Base-by-base conservation (phyloP, 1,139 yeast species). In the Yamadazyma conglobata region DNA sequence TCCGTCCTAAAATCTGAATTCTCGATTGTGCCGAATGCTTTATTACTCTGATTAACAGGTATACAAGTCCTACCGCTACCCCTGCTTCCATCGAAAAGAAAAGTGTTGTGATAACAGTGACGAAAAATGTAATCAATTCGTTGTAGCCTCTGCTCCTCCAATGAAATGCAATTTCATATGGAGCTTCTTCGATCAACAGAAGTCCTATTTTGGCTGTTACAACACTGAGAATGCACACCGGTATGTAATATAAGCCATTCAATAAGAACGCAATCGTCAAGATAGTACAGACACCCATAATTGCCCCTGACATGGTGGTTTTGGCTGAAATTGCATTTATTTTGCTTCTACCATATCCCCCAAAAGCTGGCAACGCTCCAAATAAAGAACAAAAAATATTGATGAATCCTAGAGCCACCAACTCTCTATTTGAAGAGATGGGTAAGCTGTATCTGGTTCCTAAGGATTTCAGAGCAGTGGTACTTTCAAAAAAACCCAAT, bases 311-410 rank as follows among this genome's bases (percentile, higher is more conserved):
- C 57, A 83, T 64, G 5, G 93, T 91, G 0, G 96, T 84, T 42
- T 77, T 77, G 0, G 95, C 97, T 8, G 91, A 79, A 27, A 87
- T 64, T 2, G 91, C 85, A 57, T 91, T 91, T 36, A 91, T 79
- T 48, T 85, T 89, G 21, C 94, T 81, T 51, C 98, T 72, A 2
- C 96, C 97, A 50, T 91, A 91, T 0, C 98, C 97, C 3, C 98
- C 98, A 66, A 89, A 89, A 1, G 95, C 79, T 0, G 98, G 97
- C 10, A 91, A 62, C 0, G 91, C 85, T 3, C 95, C 91, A 45
- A 86, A 77, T 13, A 76, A 39, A 2, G 87, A 73, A 2, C 82
- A 80, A 4, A 72, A 60, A 2, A 88, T 42, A 47, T 89, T 91
- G 30, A 84, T 77, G 13, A 74, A 59, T 0, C 98, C 98, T 27